Base-by-base conservation (phyloP, 257 asterid species). In the Lithospermum erythrorhizon region DNA sequence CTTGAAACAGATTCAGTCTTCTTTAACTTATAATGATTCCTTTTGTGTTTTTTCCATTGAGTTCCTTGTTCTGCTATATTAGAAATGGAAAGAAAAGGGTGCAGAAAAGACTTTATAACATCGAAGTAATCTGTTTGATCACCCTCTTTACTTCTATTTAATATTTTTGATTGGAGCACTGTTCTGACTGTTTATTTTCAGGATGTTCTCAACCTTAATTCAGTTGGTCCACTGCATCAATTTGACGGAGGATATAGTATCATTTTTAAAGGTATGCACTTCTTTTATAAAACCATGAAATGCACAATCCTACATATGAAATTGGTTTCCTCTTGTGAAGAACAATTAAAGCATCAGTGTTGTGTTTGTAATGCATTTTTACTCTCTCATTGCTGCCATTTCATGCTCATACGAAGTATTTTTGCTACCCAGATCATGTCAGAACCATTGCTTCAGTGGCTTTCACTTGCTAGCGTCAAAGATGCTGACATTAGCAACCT, bases 371-470 rank as follows among this genome's bases (percentile, higher is more conserved):
- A 11, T 41, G 49, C 18, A 14, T 41, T 35, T 41, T 11, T 5
- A 11, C 49, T 11, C 14, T 8, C 18, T 11, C 49, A 35, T 41
- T 41, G 49, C 18, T 41, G 49, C 49, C 49, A 11, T 41, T 32
- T 17, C 19, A 21, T 63, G 53, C n/a, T 54, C 60, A 63, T 53
- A 21, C 53, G 51, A 25, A 22, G 52, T 27, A 52, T 53, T 53
- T 47, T 18, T 22, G 6, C n/a, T 17, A 23, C 60, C 48, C 86
- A 87, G 95, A 57, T 59, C 20, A 65, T 72, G 66, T 72, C 80
- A 61, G 69, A 64, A 53, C 73, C 95, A 23, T 65, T 89, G 69
- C 87, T 86, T 53, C 73, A 72, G 69, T 89, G 95, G 94, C 70
- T 86, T 37, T 75, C 87, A 47, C 73, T 69, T 65, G 70, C 54